Evolutionary conservation across 306 rosid species (phyloP).

Genomic region (Casuarina equisetifolia): DNA sequence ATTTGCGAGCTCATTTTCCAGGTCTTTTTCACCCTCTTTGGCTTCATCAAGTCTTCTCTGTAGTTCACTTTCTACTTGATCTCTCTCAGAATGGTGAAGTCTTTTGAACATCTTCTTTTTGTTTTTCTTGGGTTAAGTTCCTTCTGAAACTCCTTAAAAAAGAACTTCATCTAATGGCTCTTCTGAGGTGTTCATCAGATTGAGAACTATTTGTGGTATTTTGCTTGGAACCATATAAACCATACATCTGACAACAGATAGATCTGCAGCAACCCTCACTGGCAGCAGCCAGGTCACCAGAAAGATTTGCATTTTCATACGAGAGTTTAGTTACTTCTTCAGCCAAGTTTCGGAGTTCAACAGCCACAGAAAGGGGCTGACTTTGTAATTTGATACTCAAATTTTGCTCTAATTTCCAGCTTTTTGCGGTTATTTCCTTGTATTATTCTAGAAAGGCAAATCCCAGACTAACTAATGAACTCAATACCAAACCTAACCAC

Average conservation of each 20-base stretch:
- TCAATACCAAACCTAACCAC: too few relatives aligned
- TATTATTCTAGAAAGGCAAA: too few relatives aligned
- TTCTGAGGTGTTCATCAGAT: constrained; percentile 35
- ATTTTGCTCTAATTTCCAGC: too few relatives aligned
- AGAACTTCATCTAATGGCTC: constrained; percentile 42
- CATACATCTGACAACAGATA: constrained; percentile 42
- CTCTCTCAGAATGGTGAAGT: constrained; percentile 51
- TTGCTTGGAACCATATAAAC: constrained; percentile 43
- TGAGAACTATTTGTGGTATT: constrained; percentile 31
- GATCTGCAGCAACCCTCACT: constrained; percentile 48
- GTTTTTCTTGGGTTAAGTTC: constrained; percentile 58
- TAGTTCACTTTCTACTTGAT: constrained; percentile 56
- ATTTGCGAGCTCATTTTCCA: constrained; percentile 73
- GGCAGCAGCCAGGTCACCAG: constrained; percentile 55
- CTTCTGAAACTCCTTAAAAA: constrained; percentile 57
- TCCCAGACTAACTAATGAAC: too few relatives aligned
- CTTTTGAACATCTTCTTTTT: constrained; percentile 66
- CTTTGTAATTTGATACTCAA: too few relatives aligned
- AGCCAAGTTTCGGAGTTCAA: constrained; percentile 79
- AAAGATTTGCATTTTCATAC: constrained; percentile 68
- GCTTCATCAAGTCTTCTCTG: constrained; percentile 62
- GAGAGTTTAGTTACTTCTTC: constrained; percentile 84
- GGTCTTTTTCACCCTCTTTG: constrained; percentile 50
- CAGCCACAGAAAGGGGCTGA: constrained; percentile 47
- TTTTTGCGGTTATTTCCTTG: too few relatives aligned